These are phyloP conservation scores for Collariella sp. DNA, from an alignment of 495 filamentous ascomycete species.

Conservation along the genomic window DNA sequence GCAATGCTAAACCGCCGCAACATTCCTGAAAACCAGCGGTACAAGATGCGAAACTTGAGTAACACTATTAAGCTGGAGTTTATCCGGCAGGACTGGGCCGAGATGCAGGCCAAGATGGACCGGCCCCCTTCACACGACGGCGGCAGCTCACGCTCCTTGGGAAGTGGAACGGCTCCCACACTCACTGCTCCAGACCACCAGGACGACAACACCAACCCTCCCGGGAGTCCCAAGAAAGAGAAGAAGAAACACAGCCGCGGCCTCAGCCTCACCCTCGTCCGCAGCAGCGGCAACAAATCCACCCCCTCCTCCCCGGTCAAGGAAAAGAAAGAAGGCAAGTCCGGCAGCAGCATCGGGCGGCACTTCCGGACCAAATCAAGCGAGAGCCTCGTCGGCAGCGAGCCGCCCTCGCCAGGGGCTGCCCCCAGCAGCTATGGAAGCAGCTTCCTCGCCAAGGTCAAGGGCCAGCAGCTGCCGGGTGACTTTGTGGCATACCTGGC, in stretches of 20 bases:
- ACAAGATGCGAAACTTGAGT: slow-evolving; percentile 85
- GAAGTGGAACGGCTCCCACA: slow-evolving; percentile 1
- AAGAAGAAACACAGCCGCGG: slow-evolving; percentile 62
- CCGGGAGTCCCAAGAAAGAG: slow-evolving; percentile 36
- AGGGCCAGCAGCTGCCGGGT: slow-evolving; percentile 51
- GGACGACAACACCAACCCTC: slow-evolving; percentile 22
- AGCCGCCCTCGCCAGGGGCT: slow-evolving; percentile 39
- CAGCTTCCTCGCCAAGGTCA: slow-evolving; percentile 43
- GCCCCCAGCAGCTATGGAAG: slow-evolving; percentile 32
- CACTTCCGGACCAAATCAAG: slow-evolving; percentile 46
- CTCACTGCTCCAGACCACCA: not conserved
- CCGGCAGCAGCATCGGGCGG: slow-evolving; percentile 39
- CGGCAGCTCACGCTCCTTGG: not conserved
- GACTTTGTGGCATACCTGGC: slow-evolving; percentile 77
- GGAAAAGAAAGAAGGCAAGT: slow-evolving; percentile 43
- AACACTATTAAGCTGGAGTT: slow-evolving; percentile 91
- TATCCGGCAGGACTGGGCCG: slow-evolving; percentile 75
- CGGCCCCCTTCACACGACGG: slow-evolving; percentile 26
- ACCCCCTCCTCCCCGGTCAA: slow-evolving; percentile 40
- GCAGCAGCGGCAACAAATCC: slow-evolving; percentile 37
- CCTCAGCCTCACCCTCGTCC: slow-evolving; percentile 66
- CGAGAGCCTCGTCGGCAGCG: slow-evolving; percentile 41
- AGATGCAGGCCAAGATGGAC: slow-evolving; percentile 41
- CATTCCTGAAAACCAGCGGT: slow-evolving; percentile 84
- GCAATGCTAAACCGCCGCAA: slow-evolving; percentile 73